Evolutionary conservation across 2,329 filamentous ascomycete species (phyloP).

Genomic region (Epicoccum nigrum): DNA sequence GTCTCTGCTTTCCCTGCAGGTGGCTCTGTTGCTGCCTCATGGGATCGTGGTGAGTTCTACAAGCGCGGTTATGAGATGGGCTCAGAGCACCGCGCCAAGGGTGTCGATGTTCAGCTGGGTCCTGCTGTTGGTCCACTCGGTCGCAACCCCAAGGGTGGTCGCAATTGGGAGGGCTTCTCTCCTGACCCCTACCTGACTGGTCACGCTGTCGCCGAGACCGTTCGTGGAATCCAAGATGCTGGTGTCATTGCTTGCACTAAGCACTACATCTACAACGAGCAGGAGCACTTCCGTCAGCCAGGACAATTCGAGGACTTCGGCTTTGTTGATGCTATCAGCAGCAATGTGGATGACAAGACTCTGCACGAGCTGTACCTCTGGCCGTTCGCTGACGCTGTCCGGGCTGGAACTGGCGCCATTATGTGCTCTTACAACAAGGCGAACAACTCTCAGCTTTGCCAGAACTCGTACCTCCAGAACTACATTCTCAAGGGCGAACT

Average conservation of each 20-base stretch:
- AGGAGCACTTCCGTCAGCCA: constrained; percentile 72
- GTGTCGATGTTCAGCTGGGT: constrained; percentile 75
- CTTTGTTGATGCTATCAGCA: constrained; percentile 65
- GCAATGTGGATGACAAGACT: constrained; percentile 68
- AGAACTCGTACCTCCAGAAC: constrained; percentile 79
- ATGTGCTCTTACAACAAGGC: constrained; percentile 75
- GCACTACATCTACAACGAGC: constrained; percentile 66
- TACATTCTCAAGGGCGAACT: constrained; percentile 78
- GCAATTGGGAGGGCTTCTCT: constrained; percentile 58
- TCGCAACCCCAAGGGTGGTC: constrained; percentile 68
- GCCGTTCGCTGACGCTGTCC: constrained; percentile 60
- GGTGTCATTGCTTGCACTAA: constrained; percentile 76
- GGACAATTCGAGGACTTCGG: constrained; percentile 64
- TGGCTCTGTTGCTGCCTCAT: constrained; percentile 81
- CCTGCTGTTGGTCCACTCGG: constrained; percentile 78
- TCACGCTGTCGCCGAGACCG: constrained; percentile 71
- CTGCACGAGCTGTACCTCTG: constrained; percentile 69
- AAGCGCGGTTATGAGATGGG: constrained; percentile 76
- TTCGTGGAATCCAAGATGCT: constrained; percentile 80
- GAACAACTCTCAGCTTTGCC: constrained; percentile 81
- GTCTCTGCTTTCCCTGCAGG: constrained; percentile 81
- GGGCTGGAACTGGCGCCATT: constrained; percentile 57
- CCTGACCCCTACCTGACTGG: constrained; percentile 79
- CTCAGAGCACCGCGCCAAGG: constrained; percentile 75
- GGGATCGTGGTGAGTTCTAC: constrained; percentile 74